phyloP scores from a whole-genome alignment of 2,329 filamentous ascomycete species.

The Clonostachys rhizophaga region DNA sequence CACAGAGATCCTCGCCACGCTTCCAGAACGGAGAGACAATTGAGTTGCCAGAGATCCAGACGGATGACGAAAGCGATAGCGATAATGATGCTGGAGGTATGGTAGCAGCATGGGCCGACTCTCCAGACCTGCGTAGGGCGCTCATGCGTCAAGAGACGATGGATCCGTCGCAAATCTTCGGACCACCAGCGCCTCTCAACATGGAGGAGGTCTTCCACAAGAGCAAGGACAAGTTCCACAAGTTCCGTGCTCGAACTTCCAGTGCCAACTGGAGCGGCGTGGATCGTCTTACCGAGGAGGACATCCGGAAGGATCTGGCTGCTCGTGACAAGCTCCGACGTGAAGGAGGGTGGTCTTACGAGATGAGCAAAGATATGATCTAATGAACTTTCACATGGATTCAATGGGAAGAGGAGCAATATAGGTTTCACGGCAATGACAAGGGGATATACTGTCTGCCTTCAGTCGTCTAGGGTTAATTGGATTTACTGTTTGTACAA shows the following conservation, averaged over 20 bases:
- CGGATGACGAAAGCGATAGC: constrained; percentile 88
- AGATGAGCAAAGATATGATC: constrained; percentile 43
- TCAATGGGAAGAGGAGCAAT: no score
- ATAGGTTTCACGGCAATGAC: no score
- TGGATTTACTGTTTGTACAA: no score
- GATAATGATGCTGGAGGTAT: constrained; percentile 44
- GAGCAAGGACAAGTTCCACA: constrained; percentile 78
- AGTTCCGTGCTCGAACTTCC: constrained; percentile 85
- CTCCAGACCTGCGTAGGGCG: constrained; percentile 72
- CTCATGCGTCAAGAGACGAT: constrained; percentile 79
- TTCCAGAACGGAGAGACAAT: constrained; percentile 89
- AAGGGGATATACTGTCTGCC: no score
- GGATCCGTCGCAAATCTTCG: constrained; percentile 83
- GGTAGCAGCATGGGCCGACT: constrained; percentile 82
- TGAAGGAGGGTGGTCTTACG: constrained; percentile 83
- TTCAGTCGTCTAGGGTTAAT: no score
- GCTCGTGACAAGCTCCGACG: constrained; percentile 74
- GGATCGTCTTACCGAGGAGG: constrained; percentile 81
- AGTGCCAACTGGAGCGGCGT: constrained; percentile 90
- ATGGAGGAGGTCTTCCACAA: constrained; percentile 97
- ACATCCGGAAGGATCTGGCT: constrained; percentile 75
- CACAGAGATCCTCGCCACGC: constrained; percentile 67
- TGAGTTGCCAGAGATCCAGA: constrained; percentile 90
- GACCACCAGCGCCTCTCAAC: constrained; percentile 78
- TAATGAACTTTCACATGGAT: constrained; percentile 11